Evolutionary conservation across 805 yeast species (phyloP).

Genomic region (Candida peoriensis): DNA sequence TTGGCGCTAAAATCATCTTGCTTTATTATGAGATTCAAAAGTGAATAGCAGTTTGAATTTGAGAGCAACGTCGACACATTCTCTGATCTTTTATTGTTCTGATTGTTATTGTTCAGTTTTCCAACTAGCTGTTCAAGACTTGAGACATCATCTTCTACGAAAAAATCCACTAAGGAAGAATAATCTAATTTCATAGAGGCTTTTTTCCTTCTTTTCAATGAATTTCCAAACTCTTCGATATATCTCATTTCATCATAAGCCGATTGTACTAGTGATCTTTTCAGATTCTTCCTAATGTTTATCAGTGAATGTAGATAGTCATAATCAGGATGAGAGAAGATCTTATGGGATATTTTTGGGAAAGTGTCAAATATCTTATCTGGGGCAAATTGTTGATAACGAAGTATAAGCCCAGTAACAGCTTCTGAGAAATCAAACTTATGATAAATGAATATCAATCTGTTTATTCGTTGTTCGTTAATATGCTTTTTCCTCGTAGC

Average conservation of each 20-base stretch:
- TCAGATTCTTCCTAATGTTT: conserved; percentile 1
- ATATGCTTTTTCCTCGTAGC: conserved; percentile 26
- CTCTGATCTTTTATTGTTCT: too few species aligned
- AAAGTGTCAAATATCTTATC: conserved; percentile 22
- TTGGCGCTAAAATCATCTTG: too few species aligned
- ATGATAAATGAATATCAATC: conserved; percentile 18
- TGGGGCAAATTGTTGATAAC: conserved; percentile 20
- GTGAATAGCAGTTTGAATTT: too few species aligned
- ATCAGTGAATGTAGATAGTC: conserved; percentile 8
- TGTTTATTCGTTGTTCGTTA: conserved; percentile 24
- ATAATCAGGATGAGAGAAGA: conserved; percentile 20
- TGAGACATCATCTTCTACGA: conserved; percentile 3
- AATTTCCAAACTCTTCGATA: conserved; percentile 11
- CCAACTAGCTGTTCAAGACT: conserved; percentile 6
- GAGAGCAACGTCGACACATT: too few species aligned
- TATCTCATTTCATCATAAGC: conserved; percentile 5
- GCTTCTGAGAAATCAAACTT: conserved; percentile 18
- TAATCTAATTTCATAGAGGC: conserved; percentile 4
- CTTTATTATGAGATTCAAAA: too few species aligned
- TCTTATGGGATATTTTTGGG: conserved; percentile 20
- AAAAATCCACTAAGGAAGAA: conserved; percentile 1
- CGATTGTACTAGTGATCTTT: background rate
- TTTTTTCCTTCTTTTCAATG: conserved; percentile 14
- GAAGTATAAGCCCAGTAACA: conserved; percentile 18
- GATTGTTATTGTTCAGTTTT: conserved; percentile 3